Evolutionary conservation across 2,329 filamentous ascomycete genomes (phyloP), one percentile per base, ranked within the genome.

Genomic region (Arthrobotrys iridis): DNA sequence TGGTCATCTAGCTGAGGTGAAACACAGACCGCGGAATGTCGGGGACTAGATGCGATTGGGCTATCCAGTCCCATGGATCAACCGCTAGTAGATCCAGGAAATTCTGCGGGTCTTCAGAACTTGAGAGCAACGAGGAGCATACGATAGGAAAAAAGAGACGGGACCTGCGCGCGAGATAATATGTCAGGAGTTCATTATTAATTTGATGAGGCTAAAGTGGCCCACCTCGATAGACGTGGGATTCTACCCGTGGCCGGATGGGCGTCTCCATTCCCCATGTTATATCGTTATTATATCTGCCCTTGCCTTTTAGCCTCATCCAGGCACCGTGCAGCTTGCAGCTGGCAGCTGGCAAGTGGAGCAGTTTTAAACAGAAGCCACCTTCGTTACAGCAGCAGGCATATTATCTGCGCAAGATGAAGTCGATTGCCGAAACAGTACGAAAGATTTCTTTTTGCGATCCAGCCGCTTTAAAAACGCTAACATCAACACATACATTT

Each of bases 1-100:
- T 26, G 37, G 64, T 20, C 28, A 20, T 15, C 7, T 41, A 74
- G 70, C 70, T 74, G 70, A 74, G 26, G 45, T 74, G 70, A 74
- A 74, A 74, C 70, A 74, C 60, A 35, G 52, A 43, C 70, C 70
- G 70, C 55, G 40, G 43, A 74, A 48, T 28, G 28, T 66, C 62
- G 52, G 70, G 46, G 52, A 63, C 70, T 66, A 67, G 70, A 63
- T 60, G 20, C 60, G 62, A 74, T 74, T 63, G 70, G 59, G 62
- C 46, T 67, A 43, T 73, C 70, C 70, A 62, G 55, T 35, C 35
- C 70, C 70, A 74, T 74, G 70, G 70, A 67, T 74, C 70, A 74
- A 57, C 70, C 62, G 45, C 70, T 66, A 74, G 22, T 15, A 33
- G 60, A 65, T 65, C 60, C 62, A 66, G 62, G 70, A 60, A 66